Evolutionary conservation across 1,139 yeast genomes (phyloP).

Genomic region (Lodderomyces margitis): DNA sequence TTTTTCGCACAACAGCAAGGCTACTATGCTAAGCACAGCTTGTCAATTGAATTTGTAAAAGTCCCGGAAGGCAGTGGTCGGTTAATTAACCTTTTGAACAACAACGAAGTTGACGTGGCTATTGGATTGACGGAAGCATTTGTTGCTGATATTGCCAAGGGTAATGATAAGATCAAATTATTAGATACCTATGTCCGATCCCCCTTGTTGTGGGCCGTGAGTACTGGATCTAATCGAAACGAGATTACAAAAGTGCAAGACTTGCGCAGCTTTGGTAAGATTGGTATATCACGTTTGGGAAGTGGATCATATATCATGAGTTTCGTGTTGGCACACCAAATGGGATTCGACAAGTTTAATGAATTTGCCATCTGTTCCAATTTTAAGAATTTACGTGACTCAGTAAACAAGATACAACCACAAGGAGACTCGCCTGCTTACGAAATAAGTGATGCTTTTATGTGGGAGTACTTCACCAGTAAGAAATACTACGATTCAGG

Average conservation of each 20-base stretch:
- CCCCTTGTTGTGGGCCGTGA: constrained; percentile 88
- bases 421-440: constrained; percentile 15
- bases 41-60: constrained; percentile 63
- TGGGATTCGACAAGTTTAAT: constrained; percentile 46
- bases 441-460: constrained; percentile 70
- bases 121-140: constrained; percentile 92
- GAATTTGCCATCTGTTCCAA: constrained; percentile 61
- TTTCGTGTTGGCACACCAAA: constrained; percentile 67
- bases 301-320: constrained; percentile 92
- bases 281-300: constrained; percentile 89
- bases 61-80: constrained; percentile 90
- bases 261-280: constrained; percentile 49
- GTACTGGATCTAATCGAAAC: constrained; percentile 64
- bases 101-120: constrained; percentile 68
- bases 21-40: constrained; percentile 44
- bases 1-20: constrained; percentile 66
- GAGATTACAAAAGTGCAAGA: constrained; percentile 52
- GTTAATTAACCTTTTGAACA: constrained; percentile 68
- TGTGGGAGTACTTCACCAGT: constrained; percentile 95
- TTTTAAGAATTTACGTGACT: constrained; percentile 73
- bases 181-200: constrained; percentile 82
- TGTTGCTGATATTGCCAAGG: constrained; percentile 76
- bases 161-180: constrained; percentile 58
- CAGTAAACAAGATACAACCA: constrained; percentile 54
- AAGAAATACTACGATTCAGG: constrained; percentile 77